phyloP scores from a whole-genome alignment of 208 protist genomes.

The Wallacemonas rigidus region DNA sequence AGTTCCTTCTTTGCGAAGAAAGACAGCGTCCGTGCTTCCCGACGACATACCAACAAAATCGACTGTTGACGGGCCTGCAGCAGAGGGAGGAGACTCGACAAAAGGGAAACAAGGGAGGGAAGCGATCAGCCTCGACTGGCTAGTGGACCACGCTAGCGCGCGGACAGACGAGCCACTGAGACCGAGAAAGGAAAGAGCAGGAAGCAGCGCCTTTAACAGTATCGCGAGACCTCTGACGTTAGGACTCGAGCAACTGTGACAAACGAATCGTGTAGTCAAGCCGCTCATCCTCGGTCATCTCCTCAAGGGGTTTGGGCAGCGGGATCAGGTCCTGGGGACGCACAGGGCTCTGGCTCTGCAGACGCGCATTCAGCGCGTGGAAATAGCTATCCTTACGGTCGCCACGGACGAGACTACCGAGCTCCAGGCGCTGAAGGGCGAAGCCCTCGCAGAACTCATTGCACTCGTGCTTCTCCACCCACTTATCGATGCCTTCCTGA shows the following conservation, averaged over 20 bases:
- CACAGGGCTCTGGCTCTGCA: constrained; percentile 23
- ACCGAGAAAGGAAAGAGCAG: too few relatives aligned
- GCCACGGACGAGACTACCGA: background rate
- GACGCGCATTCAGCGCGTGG: constrained; percentile 17
- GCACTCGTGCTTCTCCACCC: constrained; percentile 33
- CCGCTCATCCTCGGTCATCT: constrained; percentile 40
- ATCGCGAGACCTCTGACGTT: background rate
- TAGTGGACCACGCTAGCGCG: too few relatives aligned
- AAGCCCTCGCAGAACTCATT: constrained; percentile 25
- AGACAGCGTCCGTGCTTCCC: too few relatives aligned
- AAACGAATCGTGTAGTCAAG: constrained; percentile 30
- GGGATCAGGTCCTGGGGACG: constrained; percentile 26
- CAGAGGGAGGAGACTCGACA: too few relatives aligned
- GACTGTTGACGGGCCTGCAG: too few relatives aligned
- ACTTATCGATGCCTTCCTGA: constrained; percentile 43
- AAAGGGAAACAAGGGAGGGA: too few relatives aligned
- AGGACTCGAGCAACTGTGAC: constrained; percentile 17
- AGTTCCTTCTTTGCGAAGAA: too few relatives aligned
- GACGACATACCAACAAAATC: too few relatives aligned
- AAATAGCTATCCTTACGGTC: constrained; percentile 22
- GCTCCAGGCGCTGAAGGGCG: constrained; percentile 8
- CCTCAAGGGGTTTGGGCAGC: constrained; percentile 28
- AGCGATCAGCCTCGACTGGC: too few relatives aligned
- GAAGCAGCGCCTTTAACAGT: too few relatives aligned
- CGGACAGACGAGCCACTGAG: too few relatives aligned